phyloP scores from a whole-genome alignment of 2,329 filamentous ascomycete genomes.

The Epichloe festucae region DNA sequence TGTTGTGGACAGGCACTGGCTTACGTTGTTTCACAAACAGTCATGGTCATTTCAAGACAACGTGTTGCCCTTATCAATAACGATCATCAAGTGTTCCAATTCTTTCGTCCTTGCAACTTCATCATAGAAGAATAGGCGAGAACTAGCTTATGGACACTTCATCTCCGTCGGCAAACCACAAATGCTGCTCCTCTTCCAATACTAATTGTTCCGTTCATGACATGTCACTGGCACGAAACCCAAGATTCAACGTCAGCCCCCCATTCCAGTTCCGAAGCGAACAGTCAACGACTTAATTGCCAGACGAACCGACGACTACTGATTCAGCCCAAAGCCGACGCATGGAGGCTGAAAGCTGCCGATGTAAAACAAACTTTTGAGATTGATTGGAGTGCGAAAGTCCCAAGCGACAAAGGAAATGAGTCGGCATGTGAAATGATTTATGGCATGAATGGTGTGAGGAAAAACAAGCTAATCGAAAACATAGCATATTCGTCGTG shows the following conservation, averaged over 20 bases:
- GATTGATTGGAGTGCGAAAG: background rate
- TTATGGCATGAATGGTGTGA: slow-evolving; percentile 6
- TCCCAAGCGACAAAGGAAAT: slow-evolving; percentile 2
- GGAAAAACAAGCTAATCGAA: slow-evolving; percentile 16
- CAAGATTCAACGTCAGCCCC: background rate
- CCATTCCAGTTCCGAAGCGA: background rate
- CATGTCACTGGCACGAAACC: background rate
- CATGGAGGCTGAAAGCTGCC: slow-evolving; percentile 1
- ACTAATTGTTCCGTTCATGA: background rate
- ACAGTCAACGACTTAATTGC: background rate
- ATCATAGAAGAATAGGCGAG: background rate
- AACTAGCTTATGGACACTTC: background rate
- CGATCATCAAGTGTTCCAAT: background rate
- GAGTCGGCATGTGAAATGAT: slow-evolving; percentile 11
- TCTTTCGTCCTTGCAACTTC: background rate
- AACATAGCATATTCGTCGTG: slow-evolving; percentile 20
- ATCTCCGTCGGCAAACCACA: background rate
- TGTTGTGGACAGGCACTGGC: too few relatives aligned
- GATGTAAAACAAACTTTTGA: background rate
- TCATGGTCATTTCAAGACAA: too few relatives aligned
- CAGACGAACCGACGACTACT: background rate
- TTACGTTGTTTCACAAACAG: too few relatives aligned
- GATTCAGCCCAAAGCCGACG: background rate
- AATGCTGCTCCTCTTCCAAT: background rate
- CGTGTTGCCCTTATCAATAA: background rate